Evolutionary conservation across 1,139 yeast species (phyloP).

Genomic region (Yamadazyma conglobata): DNA sequence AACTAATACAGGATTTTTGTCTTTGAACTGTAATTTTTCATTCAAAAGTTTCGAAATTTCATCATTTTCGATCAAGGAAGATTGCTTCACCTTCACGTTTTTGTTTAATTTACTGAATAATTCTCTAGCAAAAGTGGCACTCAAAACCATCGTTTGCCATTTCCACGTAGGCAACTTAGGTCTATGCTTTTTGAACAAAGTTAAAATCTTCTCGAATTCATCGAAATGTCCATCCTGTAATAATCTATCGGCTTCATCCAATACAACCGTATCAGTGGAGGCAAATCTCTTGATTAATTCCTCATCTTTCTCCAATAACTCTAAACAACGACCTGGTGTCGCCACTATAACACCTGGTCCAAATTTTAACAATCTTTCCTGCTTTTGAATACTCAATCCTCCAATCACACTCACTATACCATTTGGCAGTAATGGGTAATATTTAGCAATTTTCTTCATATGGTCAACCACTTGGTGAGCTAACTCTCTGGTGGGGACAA

Average conservation of each 20-base stretch:
- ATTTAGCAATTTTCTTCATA: conserved; percentile 57
- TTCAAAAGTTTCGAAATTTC: conserved; percentile 54
- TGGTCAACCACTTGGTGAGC: conserved; percentile 93
- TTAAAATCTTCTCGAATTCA: conserved; percentile 81
- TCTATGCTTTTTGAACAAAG: conserved; percentile 45
- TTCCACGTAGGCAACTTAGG: conserved; percentile 29
- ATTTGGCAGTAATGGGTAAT: conserved; percentile 51
- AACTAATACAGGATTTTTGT: conserved; percentile 56
- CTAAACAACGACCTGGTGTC: conserved; percentile 93
- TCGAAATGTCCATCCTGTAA: conserved; percentile 96
- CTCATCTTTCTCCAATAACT: conserved; percentile 64
- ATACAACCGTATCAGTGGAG: conserved; percentile 65
- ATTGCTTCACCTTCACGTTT: conserved; percentile 25
- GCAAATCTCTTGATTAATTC: conserved; percentile 55
- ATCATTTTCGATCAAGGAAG: conserved; percentile 40
- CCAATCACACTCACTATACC: conserved; percentile 86
- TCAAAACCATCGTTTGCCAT: conserved; percentile 91
- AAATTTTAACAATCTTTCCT: conserved; percentile 69
- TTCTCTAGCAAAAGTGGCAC: conserved; percentile 89
- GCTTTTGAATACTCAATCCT: conserved; percentile 91
- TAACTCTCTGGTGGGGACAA: conserved; percentile 94
- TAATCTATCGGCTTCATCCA: conserved; percentile 97
- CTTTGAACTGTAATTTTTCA: conserved; percentile 57
- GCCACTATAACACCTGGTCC: conserved; percentile 87
- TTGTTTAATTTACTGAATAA: conserved; percentile 66